Base-by-base conservation (phyloP, 805 yeast species). In the Schwanniomyces yamadae region DNA sequence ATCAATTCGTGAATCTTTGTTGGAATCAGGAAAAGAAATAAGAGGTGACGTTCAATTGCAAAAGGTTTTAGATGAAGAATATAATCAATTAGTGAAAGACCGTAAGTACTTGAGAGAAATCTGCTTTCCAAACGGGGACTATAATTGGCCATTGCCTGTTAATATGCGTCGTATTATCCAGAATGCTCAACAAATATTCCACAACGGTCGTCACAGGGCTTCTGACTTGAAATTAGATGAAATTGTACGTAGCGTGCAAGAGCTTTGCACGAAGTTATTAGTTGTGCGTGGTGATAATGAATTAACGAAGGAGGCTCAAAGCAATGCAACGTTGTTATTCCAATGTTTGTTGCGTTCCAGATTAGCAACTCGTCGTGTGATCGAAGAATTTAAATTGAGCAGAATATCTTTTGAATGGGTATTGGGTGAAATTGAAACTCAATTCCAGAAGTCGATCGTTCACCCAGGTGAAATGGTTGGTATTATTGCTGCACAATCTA, bases 401-500 rank as follows among this genome's bases (percentile, higher is more conserved):
- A 79, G 78, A 51, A 79, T 78, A 41, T 93, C 99, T 0, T 93
- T 93, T 56, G 89, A 90, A 47, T 93, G 99, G 99, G 95, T 88
- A 31, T 48, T 89, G 42, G 97, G 96, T 58, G 95, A 91, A 58
- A 78, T 93, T 46, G 96, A 90, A 57, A 78, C 93, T 21, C 96
- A 90, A 62, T 93, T 91, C 69, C 88, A 88, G 48, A 85, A 83
- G 62, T 80, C 96, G 6, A 72, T 86, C 59, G 96, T 89, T 29
- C 91, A 90, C 45, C 96, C 98, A 4, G 97, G 97, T 74, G 97
- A 90, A 61, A 90, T 90, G 96, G 97, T 90, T 40, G 97, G 97
- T 72, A 95, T 90, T 34, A 77, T 90, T 55, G 97, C 97, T 35
- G 96, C 97, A 2, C 97, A 90, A 70, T 88, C 96, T 23, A 90